phyloP scores from a whole-genome alignment of 805 yeast species.

The Suhomyces emberorum region DNA sequence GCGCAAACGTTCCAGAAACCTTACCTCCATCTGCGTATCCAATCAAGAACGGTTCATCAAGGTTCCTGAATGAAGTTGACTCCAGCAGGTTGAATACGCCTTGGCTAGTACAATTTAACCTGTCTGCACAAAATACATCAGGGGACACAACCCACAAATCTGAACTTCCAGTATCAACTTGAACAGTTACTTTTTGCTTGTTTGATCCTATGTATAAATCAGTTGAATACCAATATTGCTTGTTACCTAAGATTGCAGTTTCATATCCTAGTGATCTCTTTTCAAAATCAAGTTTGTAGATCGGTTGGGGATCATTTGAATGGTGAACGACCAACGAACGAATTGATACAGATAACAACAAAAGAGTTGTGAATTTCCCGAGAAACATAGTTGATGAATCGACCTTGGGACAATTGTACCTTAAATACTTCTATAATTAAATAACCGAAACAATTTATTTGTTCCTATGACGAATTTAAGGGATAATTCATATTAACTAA shows the following conservation, averaged over 20 bases:
- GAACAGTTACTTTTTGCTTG: constrained; percentile 9
- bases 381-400: too few species aligned
- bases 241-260: background rate
- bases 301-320: too few species aligned
- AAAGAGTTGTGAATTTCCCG: too few species aligned
- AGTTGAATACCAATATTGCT: constrained; percentile 3
- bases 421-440: too few species aligned
- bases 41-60: constrained; percentile 5
- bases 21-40: constrained; percentile 5
- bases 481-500: too few species aligned
- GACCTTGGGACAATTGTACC: too few species aligned
- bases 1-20: constrained; percentile 6
- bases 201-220: constrained; percentile 8
- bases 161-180: constrained; percentile 12
- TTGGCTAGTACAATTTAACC: background rate
- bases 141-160: constrained; percentile 8
- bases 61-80: constrained; percentile 9
- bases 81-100: constrained; percentile 9
- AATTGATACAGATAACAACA: too few species aligned
- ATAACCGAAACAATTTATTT: too few species aligned
- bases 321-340: too few species aligned
- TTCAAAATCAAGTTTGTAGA: too few species aligned
- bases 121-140: background rate
- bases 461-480: too few species aligned
- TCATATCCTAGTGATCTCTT: too few species aligned